Conservation (phyloP, 345 rosid species). For the Lepidium aucheri region DNA sequence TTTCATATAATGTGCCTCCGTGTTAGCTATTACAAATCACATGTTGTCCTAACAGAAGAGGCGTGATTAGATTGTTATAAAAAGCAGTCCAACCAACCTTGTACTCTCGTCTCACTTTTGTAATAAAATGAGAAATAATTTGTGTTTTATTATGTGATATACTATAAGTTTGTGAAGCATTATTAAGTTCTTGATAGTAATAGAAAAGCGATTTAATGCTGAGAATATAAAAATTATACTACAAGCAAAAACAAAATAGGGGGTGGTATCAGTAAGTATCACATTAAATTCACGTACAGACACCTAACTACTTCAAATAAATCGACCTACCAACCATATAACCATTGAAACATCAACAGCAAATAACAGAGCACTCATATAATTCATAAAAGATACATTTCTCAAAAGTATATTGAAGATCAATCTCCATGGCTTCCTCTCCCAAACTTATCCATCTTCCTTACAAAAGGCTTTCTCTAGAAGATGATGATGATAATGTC, state of each 20-base stretch:
- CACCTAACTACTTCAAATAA: slow-evolving; percentile 18
- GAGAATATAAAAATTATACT: too few relatives aligned
- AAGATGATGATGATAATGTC: slow-evolving; percentile 32
- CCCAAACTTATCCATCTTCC: slow-evolving; percentile 11
- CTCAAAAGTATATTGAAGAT: too few relatives aligned
- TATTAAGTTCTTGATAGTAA: too few relatives aligned
- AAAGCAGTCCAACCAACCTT: not conserved
- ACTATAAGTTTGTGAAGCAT: too few relatives aligned
- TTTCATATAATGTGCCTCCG: slow-evolving; percentile 11
- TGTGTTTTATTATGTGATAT: too few relatives aligned
- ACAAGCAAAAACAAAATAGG: not conserved
- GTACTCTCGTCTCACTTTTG: not conserved
- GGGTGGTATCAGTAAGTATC: not conserved
- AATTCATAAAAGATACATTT: not conserved
- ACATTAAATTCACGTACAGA: slow-evolving; percentile 17
- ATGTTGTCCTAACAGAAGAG: not conserved
- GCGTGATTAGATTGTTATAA: not conserved
- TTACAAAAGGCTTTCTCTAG: slow-evolving; percentile 4
- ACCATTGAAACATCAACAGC: slow-evolving; percentile 1
- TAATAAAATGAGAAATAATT: too few relatives aligned
- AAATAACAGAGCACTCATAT: slow-evolving; percentile 25
- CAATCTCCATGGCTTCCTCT: slow-evolving; percentile 24
- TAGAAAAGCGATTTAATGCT: too few relatives aligned
- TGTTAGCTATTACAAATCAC: slow-evolving; percentile 10
- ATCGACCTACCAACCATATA: slow-evolving; percentile 24